phyloP scores from a whole-genome alignment of 768 basidiomycete genomes.

The Mycena crocata region DNA sequence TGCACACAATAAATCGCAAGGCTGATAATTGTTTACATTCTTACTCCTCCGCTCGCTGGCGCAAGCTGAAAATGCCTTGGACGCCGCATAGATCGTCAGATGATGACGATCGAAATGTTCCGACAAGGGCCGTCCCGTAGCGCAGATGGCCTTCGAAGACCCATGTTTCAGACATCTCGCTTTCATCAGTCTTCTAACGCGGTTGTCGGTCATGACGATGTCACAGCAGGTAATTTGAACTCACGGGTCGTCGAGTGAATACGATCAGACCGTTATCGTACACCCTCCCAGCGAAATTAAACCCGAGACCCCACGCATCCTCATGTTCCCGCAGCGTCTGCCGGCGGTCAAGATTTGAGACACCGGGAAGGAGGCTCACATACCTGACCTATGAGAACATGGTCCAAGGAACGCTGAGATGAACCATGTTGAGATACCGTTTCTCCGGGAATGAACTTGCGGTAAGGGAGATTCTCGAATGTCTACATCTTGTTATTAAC shows the following conservation, averaged over 20 bases:
- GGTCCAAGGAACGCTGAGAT: conserved; percentile 37
- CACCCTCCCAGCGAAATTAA: conserved; percentile 68
- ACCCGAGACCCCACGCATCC: conserved; percentile 70
- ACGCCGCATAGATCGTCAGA: conserved; percentile 48
- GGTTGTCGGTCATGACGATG: conserved; percentile 13
- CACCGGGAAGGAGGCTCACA: conserved; percentile 33
- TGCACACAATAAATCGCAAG: background rate
- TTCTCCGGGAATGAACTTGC: conserved; percentile 31
- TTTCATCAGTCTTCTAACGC: conserved; percentile 52
- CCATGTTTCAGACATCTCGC: conserved; percentile 61
- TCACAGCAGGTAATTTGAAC: conserved; percentile 38
- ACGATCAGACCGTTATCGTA: conserved; percentile 69
- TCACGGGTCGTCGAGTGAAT: conserved; percentile 71
- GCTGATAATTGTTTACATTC: background rate
- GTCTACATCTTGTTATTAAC: conserved; percentile 13
- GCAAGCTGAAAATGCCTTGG: conserved; percentile 70
- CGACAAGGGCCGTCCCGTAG: conserved; percentile 62
- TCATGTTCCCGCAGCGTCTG: conserved; percentile 68
- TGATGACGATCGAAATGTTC: conserved; percentile 60
- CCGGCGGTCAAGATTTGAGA: conserved; percentile 11
- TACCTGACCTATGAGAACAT: conserved; percentile 57
- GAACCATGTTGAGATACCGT: conserved; percentile 26
- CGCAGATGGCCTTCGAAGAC: conserved; percentile 68
- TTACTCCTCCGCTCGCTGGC: conserved; percentile 40
- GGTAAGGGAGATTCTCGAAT: conserved; percentile 39